These are phyloP conservation scores for Euptelea pleiosperma DNA, from an alignment of 164 flowering plant genomes.

Conservation along the genomic window DNA sequence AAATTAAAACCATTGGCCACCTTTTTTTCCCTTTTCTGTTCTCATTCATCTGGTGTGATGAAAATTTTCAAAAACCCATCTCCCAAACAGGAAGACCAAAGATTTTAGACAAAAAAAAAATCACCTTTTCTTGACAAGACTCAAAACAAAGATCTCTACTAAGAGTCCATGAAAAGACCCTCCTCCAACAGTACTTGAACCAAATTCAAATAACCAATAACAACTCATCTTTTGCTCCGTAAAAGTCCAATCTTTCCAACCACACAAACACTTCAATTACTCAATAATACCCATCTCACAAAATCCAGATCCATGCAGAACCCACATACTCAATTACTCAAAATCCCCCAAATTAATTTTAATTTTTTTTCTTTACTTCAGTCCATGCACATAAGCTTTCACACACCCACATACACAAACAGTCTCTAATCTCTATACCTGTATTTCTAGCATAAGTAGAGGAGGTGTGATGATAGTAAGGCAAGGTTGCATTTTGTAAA, in stretches of 20 bases:
- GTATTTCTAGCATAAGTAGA: conserved; percentile 40
- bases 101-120: no score
- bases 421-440: conserved; percentile 41
- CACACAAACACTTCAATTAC: conserved; percentile 7
- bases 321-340: conserved; percentile 2
- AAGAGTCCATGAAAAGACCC: conserved; percentile 41
- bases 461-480: conserved; percentile 31
- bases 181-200: conserved; percentile 18
- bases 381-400: no score
- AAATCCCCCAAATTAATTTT: background rate
- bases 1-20: conserved; percentile 13
- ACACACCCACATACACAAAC: no score
- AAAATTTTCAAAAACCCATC: conserved; percentile 11
- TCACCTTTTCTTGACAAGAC: conserved; percentile 43
- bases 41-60: background rate
- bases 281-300: conserved; percentile 6
- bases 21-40: conserved; percentile 1
- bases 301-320: conserved; percentile 13
- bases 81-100: conserved; percentile 3
- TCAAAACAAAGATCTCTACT: conserved; percentile 17
- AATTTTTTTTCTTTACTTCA: background rate
- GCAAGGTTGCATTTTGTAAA: conserved; percentile 22
- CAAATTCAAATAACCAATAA: conserved; percentile 16
- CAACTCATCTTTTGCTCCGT: conserved; percentile 13
- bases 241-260: conserved; percentile 16